Evolutionary conservation across 306 rosid species (phyloP).

Genomic region (Cucurbita moschata): DNA sequence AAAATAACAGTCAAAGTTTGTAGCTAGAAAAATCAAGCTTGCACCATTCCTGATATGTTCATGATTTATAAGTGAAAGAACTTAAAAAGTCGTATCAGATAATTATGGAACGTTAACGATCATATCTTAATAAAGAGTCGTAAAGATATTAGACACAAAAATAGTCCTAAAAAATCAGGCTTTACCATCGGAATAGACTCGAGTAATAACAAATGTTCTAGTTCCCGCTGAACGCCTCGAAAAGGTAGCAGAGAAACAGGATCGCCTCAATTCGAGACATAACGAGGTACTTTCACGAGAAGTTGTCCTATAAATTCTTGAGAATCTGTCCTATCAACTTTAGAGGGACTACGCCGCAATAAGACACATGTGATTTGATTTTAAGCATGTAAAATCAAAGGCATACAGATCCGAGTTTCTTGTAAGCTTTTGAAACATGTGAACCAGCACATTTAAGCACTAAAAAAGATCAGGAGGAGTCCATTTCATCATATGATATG

Average conservation of each 20-base stretch:
- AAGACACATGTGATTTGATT: neutral
- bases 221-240: neutral
- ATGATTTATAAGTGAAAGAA: neutral
- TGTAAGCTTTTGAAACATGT: too few species aligned
- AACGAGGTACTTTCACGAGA: neutral
- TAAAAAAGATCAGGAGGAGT: neutral
- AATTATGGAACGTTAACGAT: neutral
- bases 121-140: neutral
- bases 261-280: neutral
- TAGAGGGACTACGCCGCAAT: neutral
- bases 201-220: neutral
- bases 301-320: neutral
- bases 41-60: neutral
- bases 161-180: neutral
- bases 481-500: neutral
- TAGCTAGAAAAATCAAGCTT: neutral
- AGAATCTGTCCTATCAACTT: neutral
- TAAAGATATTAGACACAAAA: neutral
- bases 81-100: neutral
- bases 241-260: neutral
- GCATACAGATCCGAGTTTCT: neutral
- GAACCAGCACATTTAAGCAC: neutral
- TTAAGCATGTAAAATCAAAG: neutral
- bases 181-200: neutral
- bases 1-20: slow-evolving; percentile 3